Percentiles rank a stretch among this genome's conserved stretches.
phyloP scores from a whole-genome alignment of 768 basidiomycete genomes.

The Kwoniella sp. region DNA sequence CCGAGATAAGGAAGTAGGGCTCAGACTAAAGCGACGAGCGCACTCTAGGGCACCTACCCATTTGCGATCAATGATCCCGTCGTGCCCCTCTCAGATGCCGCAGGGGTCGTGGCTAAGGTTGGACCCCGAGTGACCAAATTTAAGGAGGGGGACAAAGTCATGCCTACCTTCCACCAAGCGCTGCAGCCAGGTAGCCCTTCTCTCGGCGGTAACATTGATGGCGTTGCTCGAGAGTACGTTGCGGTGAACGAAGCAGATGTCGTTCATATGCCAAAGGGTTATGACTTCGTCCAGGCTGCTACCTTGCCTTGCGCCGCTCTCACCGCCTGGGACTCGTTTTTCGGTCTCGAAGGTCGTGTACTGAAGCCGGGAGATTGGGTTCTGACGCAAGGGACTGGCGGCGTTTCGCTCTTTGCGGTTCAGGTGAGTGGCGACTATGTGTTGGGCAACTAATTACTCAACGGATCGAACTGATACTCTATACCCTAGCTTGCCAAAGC shows the following conservation, averaged over 20 bases:
- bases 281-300: conserved; percentile 20
- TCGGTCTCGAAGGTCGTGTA: conserved; percentile 22
- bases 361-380: conserved; percentile 30
- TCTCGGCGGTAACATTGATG: conserved; percentile 20
- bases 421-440: conserved; percentile 30
- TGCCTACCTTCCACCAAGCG: conserved; percentile 23
- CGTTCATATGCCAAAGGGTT: conserved; percentile 19
- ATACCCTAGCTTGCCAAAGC: conserved; percentile 32
- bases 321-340: conserved; percentile 34
- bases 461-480: no score
- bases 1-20: no score
- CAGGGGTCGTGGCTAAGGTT: conserved; percentile 22
- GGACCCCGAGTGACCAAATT: conserved; percentile 23
- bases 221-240: conserved; percentile 13
- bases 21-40: no score
- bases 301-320: conserved; percentile 36
- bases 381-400: conserved; percentile 35
- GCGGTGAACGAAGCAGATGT: conserved; percentile 15
- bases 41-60: conserved; percentile 24
- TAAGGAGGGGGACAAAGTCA: conserved; percentile 29
- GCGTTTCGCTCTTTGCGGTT: conserved; percentile 33
- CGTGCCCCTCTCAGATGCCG: conserved; percentile 28
- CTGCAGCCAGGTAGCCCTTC: conserved; percentile 14
- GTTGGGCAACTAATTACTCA: not conserved
- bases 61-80: conserved; percentile 23